These are phyloP conservation scores for Candida sphagnicola DNA, from an alignment of 805 yeast species.

Conservation along the genomic window DNA sequence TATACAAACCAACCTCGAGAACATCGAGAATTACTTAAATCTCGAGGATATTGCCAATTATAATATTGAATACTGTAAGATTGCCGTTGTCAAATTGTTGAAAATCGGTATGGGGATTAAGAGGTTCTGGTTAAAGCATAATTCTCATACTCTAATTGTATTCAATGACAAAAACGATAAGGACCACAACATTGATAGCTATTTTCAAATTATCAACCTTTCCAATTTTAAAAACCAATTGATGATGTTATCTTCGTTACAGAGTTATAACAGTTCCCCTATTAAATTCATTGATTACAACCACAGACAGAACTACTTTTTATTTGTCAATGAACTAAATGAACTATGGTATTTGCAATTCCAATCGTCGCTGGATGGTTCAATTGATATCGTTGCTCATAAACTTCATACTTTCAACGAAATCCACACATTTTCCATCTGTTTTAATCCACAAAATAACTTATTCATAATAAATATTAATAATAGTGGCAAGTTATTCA, in stretches of 20 bases:
- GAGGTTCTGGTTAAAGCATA: constrained; percentile 33
- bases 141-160: constrained; percentile 35
- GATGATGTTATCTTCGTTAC: constrained; percentile 20
- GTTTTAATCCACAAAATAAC: constrained; percentile 22
- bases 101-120: constrained; percentile 29
- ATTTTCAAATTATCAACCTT: constrained; percentile 32
- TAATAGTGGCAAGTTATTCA: constrained; percentile 8
- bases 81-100: constrained; percentile 27
- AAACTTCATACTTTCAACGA: constrained; percentile 7
- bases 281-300: constrained; percentile 22
- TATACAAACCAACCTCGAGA: constrained; percentile 22
- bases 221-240: constrained; percentile 26
- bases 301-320: constrained; percentile 20
- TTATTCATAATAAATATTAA: constrained; percentile 14
- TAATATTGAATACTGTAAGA: constrained; percentile 22
- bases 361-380: constrained; percentile 5
- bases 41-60: constrained; percentile 30
- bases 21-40: constrained; percentile 31
- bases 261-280: constrained; percentile 22
- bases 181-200: constrained; percentile 8
- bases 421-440: constrained; percentile 1
- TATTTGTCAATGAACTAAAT: constrained; percentile 21
- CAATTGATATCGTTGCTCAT: constrained; percentile 12
- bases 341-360: constrained; percentile 24
- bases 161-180: constrained; percentile 19